These are phyloP conservation scores for Pilasporangium apinafurcum DNA, from an alignment of 352 stramenopile genomes.

Conservation along the genomic window DNA sequence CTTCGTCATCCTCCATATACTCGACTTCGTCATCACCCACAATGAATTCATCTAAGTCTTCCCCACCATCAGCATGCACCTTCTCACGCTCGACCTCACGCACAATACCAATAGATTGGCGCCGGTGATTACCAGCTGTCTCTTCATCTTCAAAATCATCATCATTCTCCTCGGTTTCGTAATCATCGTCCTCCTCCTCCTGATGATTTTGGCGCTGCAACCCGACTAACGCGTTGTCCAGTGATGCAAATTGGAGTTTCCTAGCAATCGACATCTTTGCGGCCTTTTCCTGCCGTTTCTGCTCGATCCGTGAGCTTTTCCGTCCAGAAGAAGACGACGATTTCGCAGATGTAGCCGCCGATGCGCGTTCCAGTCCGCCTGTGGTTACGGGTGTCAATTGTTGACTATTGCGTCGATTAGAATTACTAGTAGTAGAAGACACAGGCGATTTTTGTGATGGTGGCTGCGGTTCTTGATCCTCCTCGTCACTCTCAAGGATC, in stretches of 20 bases:
- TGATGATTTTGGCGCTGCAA: conserved; percentile 8
- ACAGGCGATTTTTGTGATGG: conserved; percentile 1
- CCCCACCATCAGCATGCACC: conserved; percentile 40
- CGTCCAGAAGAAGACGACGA: conserved; percentile 32
- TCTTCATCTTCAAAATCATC: conserved; percentile 29
- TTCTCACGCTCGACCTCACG: conserved; percentile 19
- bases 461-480: conserved; percentile 7
- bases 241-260: conserved; percentile 51
- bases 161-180: conserved; percentile 16
- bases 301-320: conserved; percentile 58
- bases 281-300: conserved; percentile 43
- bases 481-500: conserved; percentile 62
- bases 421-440: conserved; percentile 4
- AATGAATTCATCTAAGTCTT: conserved; percentile 80
- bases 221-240: conserved; percentile 59
- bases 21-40: conserved; percentile 73
- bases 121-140: conserved; percentile 1
- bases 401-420: conserved; percentile 1
- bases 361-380: not conserved
- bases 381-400: too few species aligned
- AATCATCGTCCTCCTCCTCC: conserved; percentile 9
- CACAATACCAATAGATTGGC: conserved; percentile 6
- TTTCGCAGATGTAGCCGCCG: conserved; percentile 4
- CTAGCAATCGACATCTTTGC: conserved; percentile 18
- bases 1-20: conserved; percentile 85